phyloP scores from a whole-genome alignment of 805 yeast species.

The Tetrapisispora nanseiensis region DNA sequence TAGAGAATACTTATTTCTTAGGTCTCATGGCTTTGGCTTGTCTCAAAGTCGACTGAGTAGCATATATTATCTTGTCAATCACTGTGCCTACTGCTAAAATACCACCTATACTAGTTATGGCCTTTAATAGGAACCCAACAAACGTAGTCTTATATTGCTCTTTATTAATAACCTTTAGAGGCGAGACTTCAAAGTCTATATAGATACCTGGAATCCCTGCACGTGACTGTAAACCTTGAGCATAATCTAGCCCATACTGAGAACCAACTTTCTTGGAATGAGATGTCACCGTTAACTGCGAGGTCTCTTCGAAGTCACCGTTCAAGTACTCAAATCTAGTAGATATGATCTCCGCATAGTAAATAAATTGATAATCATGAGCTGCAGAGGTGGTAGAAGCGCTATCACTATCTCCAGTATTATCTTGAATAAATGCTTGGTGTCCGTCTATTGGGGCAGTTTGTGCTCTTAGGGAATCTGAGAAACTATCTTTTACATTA shows the following conservation, averaged over 20 bases:
- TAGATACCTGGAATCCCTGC: slow-evolving; percentile 92
- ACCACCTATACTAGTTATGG: slow-evolving; percentile 86
- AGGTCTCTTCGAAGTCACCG: slow-evolving; percentile 46
- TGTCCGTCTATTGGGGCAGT: slow-evolving; percentile 51
- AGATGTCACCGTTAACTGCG: slow-evolving; percentile 80
- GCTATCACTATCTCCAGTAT: slow-evolving; percentile 7
- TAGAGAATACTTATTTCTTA: slow-evolving; percentile 2
- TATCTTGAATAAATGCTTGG: slow-evolving; percentile 23
- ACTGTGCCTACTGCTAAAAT: slow-evolving; percentile 87
- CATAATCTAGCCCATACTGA: slow-evolving; percentile 82
- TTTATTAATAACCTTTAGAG: slow-evolving; percentile 79
- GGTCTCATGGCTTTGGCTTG: slow-evolving; percentile 4
- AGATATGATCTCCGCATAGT: slow-evolving; percentile 82
- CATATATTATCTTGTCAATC: slow-evolving; percentile 79
- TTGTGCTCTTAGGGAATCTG: not conserved
- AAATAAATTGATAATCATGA: slow-evolving; percentile 59
- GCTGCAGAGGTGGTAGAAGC: slow-evolving; percentile 10
- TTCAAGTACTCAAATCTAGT: slow-evolving; percentile 69
- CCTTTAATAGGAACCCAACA: slow-evolving; percentile 74
- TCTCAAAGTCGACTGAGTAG: slow-evolving; percentile 51
- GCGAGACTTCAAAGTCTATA: slow-evolving; percentile 84
- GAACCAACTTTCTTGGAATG: slow-evolving; percentile 68
- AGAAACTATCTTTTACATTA: not conserved
- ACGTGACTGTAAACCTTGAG: slow-evolving; percentile 64
- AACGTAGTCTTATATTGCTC: slow-evolving; percentile 62